Percentiles rank a stretch among this genome's conserved stretches.
Evolutionary conservation across 225 moss, liverwort and hornwort genomes (phyloP).

Genomic region (Marchantia polymorpha): DNA sequence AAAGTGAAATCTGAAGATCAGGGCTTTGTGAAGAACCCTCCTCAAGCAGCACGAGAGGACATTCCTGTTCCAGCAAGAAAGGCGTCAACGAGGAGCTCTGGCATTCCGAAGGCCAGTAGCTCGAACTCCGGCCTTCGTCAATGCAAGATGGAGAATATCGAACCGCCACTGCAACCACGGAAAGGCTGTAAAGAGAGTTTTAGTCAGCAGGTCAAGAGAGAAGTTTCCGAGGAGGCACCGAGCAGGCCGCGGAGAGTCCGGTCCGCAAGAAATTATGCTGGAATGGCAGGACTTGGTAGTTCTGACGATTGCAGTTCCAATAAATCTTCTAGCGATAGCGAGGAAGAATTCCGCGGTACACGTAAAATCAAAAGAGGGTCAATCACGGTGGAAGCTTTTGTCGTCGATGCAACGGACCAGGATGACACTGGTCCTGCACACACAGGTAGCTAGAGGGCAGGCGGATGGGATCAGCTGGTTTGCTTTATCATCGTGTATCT

Average conservation of each 20-base stretch:
- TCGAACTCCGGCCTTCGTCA: not conserved
- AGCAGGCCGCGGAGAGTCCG: not conserved
- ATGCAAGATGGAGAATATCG: not conserved
- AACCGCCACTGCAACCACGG: not conserved
- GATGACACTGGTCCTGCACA: constrained; percentile 22
- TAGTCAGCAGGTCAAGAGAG: constrained; percentile 2
- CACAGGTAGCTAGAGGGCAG: constrained; percentile 19
- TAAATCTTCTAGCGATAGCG: constrained; percentile 21
- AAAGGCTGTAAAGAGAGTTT: not conserved
- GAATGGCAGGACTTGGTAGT: not conserved
- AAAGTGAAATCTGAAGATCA: not conserved
- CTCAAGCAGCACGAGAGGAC: not conserved
- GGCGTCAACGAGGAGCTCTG: not conserved
- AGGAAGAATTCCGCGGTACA: constrained; percentile 37
- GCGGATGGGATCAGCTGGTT: not conserved
- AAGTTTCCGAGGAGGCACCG: constrained; percentile 1
- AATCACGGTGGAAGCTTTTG: constrained; percentile 49
- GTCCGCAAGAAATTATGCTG: not conserved
- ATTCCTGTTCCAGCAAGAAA: not conserved
- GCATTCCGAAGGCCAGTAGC: not conserved
- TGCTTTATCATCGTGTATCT: too few relatives aligned
- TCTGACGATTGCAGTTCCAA: constrained; percentile 2
- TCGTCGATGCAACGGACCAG: constrained; percentile 43
- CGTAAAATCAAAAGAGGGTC: constrained; percentile 45
- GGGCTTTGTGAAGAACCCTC: not conserved